A percentile compares a stretch with the other conserved stretches of the same genome.
Evolutionary conservation across 441 rosid genomes (phyloP).

Genomic region (Melastoma candidum): DNA sequence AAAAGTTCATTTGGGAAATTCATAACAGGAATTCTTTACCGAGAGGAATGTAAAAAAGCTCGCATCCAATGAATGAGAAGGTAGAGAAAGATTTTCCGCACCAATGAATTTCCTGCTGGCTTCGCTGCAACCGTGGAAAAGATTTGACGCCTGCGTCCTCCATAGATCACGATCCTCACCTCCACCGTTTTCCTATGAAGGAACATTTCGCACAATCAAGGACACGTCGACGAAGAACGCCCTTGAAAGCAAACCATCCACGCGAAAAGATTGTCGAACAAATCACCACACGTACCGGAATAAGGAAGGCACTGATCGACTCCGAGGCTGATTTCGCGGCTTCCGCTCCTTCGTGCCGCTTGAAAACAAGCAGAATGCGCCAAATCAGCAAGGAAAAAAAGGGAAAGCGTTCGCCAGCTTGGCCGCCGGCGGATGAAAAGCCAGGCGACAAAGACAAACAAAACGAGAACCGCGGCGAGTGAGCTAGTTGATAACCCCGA

Average conservation of each 20-base stretch:
- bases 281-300: too few relatives aligned
- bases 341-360: too few relatives aligned
- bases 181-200: slow-evolving; percentile 35
- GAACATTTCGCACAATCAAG: slow-evolving; percentile 3
- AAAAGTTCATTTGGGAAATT: background rate
- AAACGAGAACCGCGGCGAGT: too few relatives aligned
- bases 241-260: background rate
- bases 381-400: too few relatives aligned
- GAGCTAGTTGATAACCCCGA: too few relatives aligned
- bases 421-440: too few relatives aligned
- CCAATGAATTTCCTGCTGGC: slow-evolving; percentile 44
- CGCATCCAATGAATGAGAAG: background rate
- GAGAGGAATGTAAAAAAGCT: background rate
- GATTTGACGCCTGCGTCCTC: slow-evolving; percentile 51
- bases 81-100: slow-evolving; percentile 11
- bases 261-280: too few relatives aligned
- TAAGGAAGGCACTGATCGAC: too few relatives aligned
- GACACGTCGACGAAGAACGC: background rate
- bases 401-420: too few relatives aligned
- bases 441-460: too few relatives aligned
- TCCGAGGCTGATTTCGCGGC: too few relatives aligned
- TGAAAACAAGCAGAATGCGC: too few relatives aligned
- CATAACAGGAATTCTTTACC: background rate
- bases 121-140: slow-evolving; percentile 69
- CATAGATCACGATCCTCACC: slow-evolving; percentile 42